Percentiles rank a stretch among this genome's conserved stretches.
Conservation (phyloP, 306 rosid species). For the Prunus dulcis region DNA sequence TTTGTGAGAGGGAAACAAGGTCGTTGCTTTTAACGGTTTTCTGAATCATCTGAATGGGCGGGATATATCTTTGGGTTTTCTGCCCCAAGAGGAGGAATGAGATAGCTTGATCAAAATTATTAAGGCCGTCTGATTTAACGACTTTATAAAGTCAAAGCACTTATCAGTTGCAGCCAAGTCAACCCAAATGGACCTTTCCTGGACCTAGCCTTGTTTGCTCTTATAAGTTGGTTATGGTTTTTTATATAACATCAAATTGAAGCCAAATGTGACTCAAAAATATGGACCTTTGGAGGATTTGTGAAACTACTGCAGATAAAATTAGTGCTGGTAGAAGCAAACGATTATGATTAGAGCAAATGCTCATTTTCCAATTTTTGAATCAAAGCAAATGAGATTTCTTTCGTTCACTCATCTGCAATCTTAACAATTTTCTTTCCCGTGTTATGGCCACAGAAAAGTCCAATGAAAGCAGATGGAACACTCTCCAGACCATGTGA, state of each 20-base stretch:
- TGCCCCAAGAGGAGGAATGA: not conserved
- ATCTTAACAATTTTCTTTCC: conserved; percentile 66
- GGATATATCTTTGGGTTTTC: conserved; percentile 1
- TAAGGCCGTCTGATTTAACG: not conserved
- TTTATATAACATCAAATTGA: too few relatives aligned
- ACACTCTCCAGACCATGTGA: conserved; percentile 54
- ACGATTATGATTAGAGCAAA: not conserved
- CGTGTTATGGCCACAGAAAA: conserved; percentile 54
- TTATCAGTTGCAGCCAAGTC: too few relatives aligned
- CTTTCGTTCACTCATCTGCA: conserved; percentile 24
- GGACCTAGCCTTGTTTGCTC: too few relatives aligned
- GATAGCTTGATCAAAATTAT: not conserved
- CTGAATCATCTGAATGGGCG: conserved; percentile 38
- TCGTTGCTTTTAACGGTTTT: conserved; percentile 19
- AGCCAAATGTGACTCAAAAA: too few relatives aligned
- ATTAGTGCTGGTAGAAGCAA: not conserved
- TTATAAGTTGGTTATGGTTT: too few relatives aligned
- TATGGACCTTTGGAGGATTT: too few relatives aligned
- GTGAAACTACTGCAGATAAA: not conserved
- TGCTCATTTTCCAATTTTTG: too few relatives aligned
- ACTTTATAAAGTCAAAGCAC: not conserved
- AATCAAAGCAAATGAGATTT: not conserved
- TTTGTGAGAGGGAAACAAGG: conserved; percentile 31
- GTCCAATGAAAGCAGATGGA: conserved; percentile 63
- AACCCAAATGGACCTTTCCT: too few relatives aligned